These are phyloP conservation scores for Tylopilus cervinicoccineus DNA, from an alignment of 768 basidiomycete species.

Conservation along the genomic window DNA sequence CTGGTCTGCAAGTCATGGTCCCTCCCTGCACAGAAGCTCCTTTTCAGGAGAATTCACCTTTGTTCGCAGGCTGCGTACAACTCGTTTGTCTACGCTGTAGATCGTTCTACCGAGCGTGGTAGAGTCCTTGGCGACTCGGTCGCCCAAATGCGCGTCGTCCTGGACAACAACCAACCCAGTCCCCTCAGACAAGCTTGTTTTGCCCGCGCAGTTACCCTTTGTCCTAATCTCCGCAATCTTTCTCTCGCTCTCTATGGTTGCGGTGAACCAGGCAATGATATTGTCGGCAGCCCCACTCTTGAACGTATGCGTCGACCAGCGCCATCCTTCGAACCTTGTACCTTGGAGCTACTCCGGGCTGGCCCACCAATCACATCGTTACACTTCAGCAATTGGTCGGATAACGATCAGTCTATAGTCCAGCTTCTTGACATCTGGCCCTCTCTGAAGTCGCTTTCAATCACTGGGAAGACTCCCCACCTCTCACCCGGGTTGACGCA, in stretches of 20 bases:
- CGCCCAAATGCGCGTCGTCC: slow-evolving; percentile 46
- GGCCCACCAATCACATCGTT: slow-evolving; percentile 53
- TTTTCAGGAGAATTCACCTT: slow-evolving; percentile 57
- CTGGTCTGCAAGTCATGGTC: slow-evolving; percentile 71
- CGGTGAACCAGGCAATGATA: slow-evolving; percentile 46
- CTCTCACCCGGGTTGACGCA: slow-evolving; percentile 37
- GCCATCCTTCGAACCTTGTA: slow-evolving; percentile 51
- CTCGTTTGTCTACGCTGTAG: slow-evolving; percentile 51
- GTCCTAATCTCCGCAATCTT: slow-evolving; percentile 56
- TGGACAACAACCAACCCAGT: slow-evolving; percentile 68
- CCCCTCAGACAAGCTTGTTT: slow-evolving; percentile 54
- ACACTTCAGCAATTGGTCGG: slow-evolving; percentile 70
- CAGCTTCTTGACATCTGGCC: slow-evolving; percentile 67
- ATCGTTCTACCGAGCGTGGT: slow-evolving; percentile 44
- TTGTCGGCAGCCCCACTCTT: slow-evolving; percentile 44
- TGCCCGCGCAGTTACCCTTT: slow-evolving; percentile 52
- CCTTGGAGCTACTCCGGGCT: slow-evolving; percentile 47
- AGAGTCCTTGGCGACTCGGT: slow-evolving; percentile 51
- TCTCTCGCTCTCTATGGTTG: slow-evolving; percentile 57
- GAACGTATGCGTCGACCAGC: slow-evolving; percentile 48
- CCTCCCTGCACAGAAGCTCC: slow-evolving; percentile 54
- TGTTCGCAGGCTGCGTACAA: slow-evolving; percentile 49
- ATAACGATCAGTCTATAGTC: slow-evolving; percentile 50
- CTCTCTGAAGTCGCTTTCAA: slow-evolving; percentile 48
- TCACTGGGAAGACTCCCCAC: slow-evolving; percentile 56